Base-by-base conservation (phyloP, 495 filamentous ascomycete genomes). In the Collariella sp. region DNA sequence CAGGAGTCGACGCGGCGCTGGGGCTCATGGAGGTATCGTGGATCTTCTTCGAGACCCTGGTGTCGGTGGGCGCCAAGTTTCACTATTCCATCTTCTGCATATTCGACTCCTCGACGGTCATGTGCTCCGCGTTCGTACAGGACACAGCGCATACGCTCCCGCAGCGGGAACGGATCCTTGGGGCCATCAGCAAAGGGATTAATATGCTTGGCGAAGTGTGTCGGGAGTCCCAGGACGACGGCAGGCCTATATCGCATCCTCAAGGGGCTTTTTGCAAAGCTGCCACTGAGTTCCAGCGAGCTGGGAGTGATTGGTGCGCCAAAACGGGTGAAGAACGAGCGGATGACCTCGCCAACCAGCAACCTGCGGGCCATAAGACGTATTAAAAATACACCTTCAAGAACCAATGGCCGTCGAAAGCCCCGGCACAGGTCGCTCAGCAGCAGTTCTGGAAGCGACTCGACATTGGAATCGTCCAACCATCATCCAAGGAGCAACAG, bases 61-160 rank as follows among this genome's bases (percentile, higher is more conserved):
- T 64, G 13, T 74, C 76, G 11, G 60, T 65, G 5, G 73, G 75
- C 43, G 70, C 71, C 22, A 76, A 73, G 49, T 79, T 78, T 42
- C 73, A 79, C 43, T 68, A 76, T 40, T 71, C 77, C 35, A 70
- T 75, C n/a, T 80, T 79, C 46, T 66, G 72, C 41, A 67, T 79
- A 13, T 79, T 81, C 45, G 75, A 80, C 48, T 74, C 75, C 1
- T 67, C 73, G 1, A 73, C 76, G 6, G 67, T 74, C 54, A 54
- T 79, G 33, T 77, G 74, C 56, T 76, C 76, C 3, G 75, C 72
- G 0, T 61, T 80, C n/a, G 65, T 77, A 13, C 75, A 79, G 46
- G 77, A 80, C 55, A 62, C 63, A 39, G 62, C 66, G 23, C 46
- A 62, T 31, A 70, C 47, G 34, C 67, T 78, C 23, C 72, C 75